Percentiles rank a stretch among this genome's conserved stretches.
Evolutionary conservation across 2,329 filamentous ascomycete genomes (phyloP).

Genomic region (Xylariomycetidae sp.): DNA sequence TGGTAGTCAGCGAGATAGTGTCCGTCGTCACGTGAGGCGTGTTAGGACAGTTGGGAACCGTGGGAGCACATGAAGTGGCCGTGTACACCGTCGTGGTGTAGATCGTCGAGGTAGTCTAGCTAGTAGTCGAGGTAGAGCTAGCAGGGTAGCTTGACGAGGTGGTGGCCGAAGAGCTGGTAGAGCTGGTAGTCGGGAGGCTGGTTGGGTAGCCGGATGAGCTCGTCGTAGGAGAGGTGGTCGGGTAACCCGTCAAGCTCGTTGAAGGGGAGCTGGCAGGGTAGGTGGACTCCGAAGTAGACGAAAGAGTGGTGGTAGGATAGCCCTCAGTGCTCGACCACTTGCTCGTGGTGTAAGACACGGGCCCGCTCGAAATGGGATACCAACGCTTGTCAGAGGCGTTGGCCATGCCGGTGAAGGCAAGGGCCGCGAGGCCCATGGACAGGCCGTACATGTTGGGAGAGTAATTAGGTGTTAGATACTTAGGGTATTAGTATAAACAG

Average conservation of each 20-base stretch:
- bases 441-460: conserved; percentile 16
- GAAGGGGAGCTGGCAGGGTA: too few species aligned
- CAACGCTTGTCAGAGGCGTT: conserved; percentile 11
- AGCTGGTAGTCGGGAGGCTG: too few species aligned
- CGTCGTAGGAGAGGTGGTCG: too few species aligned
- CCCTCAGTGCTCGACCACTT: too few species aligned
- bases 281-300: too few species aligned
- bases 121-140: neutral
- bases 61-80: conserved; percentile 11
- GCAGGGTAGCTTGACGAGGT: conserved; percentile 4
- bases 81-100: conserved; percentile 12
- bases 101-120: conserved; percentile 9
- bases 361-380: conserved; percentile 1
- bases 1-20: conserved; percentile 6
- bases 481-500: conserved; percentile 7
- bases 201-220: too few species aligned
- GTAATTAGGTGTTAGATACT: conserved; percentile 8
- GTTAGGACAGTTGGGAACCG: conserved; percentile 6
- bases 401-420: conserved; percentile 16
- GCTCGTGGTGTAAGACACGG: conserved; percentile 6
- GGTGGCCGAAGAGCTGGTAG: too few species aligned
- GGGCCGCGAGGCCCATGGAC: conserved; percentile 12
- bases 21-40: conserved; percentile 8
- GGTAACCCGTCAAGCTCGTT: too few species aligned
- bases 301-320: too few species aligned